Conservation (phyloP, 1,139 yeast genomes). For the Yamadazyma spencermartinsiae region DNA sequence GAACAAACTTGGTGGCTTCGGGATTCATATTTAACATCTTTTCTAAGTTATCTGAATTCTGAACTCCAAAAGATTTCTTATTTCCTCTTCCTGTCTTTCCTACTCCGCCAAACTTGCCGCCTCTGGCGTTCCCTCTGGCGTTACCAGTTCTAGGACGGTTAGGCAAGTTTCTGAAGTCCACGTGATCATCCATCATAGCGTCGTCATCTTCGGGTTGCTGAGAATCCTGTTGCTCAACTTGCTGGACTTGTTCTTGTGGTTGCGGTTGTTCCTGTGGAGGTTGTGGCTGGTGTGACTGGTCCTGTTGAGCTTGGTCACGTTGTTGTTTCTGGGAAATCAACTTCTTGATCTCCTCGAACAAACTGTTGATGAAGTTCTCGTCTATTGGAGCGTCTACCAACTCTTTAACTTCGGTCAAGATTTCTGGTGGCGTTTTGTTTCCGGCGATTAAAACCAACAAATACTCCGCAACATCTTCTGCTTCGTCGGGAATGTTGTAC, state of each 20-base stretch:
- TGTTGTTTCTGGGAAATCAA: constrained; percentile 21
- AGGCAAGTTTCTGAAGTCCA: constrained; percentile 16
- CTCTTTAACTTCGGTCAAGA: constrained; percentile 62
- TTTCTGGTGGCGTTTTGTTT: constrained; percentile 64
- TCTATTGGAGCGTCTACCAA: constrained; percentile 67
- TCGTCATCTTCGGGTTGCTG: constrained; percentile 9
- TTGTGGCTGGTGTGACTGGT: constrained; percentile 10
- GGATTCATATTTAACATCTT: constrained; percentile 38
- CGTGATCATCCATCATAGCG: constrained; percentile 16
- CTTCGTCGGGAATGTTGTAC: constrained; percentile 54
- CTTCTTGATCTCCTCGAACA: constrained; percentile 56
- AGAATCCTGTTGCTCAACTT: constrained; percentile 6
- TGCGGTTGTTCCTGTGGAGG: constrained; percentile 16
- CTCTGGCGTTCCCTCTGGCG: background rate
- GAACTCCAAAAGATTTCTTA: constrained; percentile 33
- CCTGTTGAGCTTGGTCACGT: constrained; percentile 15
- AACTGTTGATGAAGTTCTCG: constrained; percentile 45
- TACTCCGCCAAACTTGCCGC: constrained; percentile 13
- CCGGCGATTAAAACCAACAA: constrained; percentile 72
- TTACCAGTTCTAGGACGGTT: constrained; percentile 8
- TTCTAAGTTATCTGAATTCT: constrained; percentile 41
- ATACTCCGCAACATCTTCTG: constrained; percentile 78
- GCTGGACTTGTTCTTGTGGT: constrained; percentile 16
- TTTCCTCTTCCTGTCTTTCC: constrained; percentile 12
- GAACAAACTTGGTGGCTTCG: constrained; percentile 26